phyloP scores from a whole-genome alignment of 768 basidiomycete genomes.

The Termitomyces sp. region DNA sequence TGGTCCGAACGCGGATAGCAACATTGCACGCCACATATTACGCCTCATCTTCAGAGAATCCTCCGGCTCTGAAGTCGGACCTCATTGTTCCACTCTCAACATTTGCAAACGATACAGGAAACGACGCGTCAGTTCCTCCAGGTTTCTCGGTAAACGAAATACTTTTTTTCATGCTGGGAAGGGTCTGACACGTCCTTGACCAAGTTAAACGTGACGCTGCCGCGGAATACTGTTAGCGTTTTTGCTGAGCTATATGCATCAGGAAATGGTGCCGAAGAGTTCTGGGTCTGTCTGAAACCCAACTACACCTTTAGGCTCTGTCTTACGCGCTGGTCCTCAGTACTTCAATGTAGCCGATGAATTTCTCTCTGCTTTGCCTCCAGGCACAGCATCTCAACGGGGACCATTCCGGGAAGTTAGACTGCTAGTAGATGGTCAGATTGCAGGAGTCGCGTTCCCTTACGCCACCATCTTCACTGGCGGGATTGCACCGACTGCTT shows the following conservation, averaged over 20 bases:
- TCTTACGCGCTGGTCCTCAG: conserved; percentile 25
- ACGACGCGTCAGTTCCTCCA: conserved; percentile 70
- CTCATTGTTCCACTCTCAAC: conserved; percentile 68
- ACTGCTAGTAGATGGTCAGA: conserved; percentile 35
- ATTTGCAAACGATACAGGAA: conserved; percentile 52
- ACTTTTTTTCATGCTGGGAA: neutral
- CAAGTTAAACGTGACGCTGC: conserved; percentile 64
- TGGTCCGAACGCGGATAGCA: conserved; percentile 31
- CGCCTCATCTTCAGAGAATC: conserved; percentile 46
- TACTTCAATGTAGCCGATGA: conserved; percentile 64
- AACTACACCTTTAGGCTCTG: neutral
- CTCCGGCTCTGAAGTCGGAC: conserved; percentile 55
- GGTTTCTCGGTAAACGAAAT: conserved; percentile 47
- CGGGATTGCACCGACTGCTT: conserved; percentile 61
- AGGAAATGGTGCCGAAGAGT: conserved; percentile 51
- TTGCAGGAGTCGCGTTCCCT: conserved; percentile 44
- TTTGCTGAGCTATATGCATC: conserved; percentile 72
- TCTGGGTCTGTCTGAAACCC: conserved; percentile 48
- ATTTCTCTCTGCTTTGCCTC: conserved; percentile 49
- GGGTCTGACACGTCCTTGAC: neutral
- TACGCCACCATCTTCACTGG: conserved; percentile 69
- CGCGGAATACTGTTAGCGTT: conserved; percentile 58
- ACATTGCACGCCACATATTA: conserved; percentile 68
- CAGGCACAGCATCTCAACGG: conserved; percentile 31
- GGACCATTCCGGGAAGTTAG: conserved; percentile 49